Base-by-base conservation (phyloP, 306 rosid species). In the Vachellia collinsii region DNA sequence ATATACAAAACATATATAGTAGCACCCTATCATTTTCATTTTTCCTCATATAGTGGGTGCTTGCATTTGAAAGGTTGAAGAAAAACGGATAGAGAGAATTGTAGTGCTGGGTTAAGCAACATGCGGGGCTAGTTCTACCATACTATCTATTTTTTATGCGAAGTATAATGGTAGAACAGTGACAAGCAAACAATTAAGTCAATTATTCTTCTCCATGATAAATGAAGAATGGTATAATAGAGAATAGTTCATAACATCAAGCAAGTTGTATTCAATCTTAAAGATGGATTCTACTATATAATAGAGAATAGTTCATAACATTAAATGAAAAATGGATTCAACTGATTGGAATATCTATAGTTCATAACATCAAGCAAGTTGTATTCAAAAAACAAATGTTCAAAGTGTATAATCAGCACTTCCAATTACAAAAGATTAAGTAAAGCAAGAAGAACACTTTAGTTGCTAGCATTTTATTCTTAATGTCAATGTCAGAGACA, bases 31-130 rank as follows among this genome's bases (percentile, higher is more conserved):
- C 59, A 17, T 34, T 65, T 13, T 50, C 29, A 4, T 48, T 37
- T 50, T n/a, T 34, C 74, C 25, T 44, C 38, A 50, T 74, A 36
- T 51, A 6, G 37, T 5, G 41, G 38, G 81, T 8, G 29, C 75
- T 50, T 39, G 66, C 73, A 50, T 50, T 77, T 34, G 50, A n/a
- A 16, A 76, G 79, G 70, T 16, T 44, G 12, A 68, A 78, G 54
- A 23, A 61, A 29, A 29, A 25, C 34, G 34, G 34, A 12, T 37
- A 11, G 59, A 59, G 38, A 47, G 44, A 13, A 25, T 25, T 44
- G 56, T 29, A 29, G 62, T 11, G 34, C 7, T 56, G 72, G 48
- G 34, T 36, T 8, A 25, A 48, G 22, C 73, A n/a, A 42, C 53
- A 19, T 41, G 54, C 47, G 20, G 9, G n/a, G 42, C 7, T 47